Percentiles rank a stretch among this genome's conserved stretches.
These are phyloP conservation scores for Aspergillus sp. DNA, from an alignment of 2,329 filamentous ascomycete species.

Conservation along the genomic window DNA sequence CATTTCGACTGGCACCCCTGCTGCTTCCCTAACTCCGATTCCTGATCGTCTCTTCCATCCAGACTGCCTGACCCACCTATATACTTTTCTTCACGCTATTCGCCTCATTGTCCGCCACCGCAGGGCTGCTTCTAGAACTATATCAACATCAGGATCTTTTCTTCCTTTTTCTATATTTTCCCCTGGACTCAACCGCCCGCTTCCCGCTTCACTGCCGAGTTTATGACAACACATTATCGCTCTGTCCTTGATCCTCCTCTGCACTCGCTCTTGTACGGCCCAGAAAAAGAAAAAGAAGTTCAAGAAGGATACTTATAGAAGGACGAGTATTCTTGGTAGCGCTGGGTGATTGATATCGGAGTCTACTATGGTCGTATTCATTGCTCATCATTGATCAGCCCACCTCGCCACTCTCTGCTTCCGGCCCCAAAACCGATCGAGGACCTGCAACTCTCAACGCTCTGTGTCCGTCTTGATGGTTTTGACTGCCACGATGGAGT, in stretches of 20 bases:
- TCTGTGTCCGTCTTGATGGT: neutral
- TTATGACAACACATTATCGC: neutral
- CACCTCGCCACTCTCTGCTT: constrained; percentile 14
- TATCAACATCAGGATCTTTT: neutral
- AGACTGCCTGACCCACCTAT: constrained; percentile 3
- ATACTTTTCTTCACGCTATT: constrained; percentile 8
- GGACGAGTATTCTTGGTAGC: constrained; percentile 9
- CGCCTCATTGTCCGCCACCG: constrained; percentile 4
- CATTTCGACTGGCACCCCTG: neutral
- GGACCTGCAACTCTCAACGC: neutral
- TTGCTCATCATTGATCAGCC: constrained; percentile 9
- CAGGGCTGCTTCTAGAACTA: constrained; percentile 8
- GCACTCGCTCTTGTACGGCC: neutral
- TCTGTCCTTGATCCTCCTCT: neutral
- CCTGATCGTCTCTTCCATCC: constrained; percentile 3
- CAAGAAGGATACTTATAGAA: neutral
- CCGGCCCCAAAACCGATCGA: neutral
- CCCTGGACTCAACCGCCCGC: neutral
- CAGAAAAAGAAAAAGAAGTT: neutral
- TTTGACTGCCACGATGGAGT: constrained; percentile 36
- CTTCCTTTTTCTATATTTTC: neutral
- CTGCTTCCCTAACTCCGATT: constrained; percentile 1
- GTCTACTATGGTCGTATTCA: constrained; percentile 9
- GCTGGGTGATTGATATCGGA: constrained; percentile 2
- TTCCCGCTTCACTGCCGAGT: neutral